These are phyloP conservation scores for Colletotrichum sp. DNA, from an alignment of 2,329 filamentous ascomycete genomes.

Conservation along the genomic window DNA sequence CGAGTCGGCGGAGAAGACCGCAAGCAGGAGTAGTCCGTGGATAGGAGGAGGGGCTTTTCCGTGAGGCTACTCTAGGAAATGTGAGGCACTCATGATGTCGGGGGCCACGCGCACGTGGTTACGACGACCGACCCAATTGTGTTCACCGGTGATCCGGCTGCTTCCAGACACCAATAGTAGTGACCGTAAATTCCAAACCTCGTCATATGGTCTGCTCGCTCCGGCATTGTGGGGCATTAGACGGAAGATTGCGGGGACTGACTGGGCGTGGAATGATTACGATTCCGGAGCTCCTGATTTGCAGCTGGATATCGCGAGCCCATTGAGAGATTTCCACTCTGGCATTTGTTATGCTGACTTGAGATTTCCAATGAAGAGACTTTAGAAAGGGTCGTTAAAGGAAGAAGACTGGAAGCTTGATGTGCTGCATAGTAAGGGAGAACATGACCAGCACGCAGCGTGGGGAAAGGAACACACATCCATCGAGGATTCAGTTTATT, in stretches of 20 bases:
- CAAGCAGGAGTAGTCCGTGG: not conserved
- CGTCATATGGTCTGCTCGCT: not conserved
- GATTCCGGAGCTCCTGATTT: not conserved
- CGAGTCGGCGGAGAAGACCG: not conserved
- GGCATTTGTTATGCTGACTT: not conserved
- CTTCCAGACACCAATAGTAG: not conserved
- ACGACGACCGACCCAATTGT: not conserved
- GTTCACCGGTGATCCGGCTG: not conserved
- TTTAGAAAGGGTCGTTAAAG: rapidly evolving
- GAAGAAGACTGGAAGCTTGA: rapidly evolving
- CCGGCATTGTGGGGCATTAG: not conserved
- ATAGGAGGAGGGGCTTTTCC: not conserved
- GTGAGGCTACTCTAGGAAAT: not conserved
- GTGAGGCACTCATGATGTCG: not conserved
- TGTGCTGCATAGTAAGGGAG: not conserved
- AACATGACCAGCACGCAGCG: not conserved
- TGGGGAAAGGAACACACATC: not conserved
- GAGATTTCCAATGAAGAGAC: not conserved
- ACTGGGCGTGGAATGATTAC: not conserved
- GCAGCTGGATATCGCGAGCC: not conserved
- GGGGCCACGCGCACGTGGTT: not conserved
- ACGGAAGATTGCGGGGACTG: not conserved
- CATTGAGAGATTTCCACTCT: not conserved
- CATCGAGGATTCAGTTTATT: not conserved
- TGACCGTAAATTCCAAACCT: not conserved